A percentile compares a stretch with the other conserved stretches of the same genome.
Conservation (phyloP, 768 basidiomycete species). For the Suillus hirtellus region DNA sequence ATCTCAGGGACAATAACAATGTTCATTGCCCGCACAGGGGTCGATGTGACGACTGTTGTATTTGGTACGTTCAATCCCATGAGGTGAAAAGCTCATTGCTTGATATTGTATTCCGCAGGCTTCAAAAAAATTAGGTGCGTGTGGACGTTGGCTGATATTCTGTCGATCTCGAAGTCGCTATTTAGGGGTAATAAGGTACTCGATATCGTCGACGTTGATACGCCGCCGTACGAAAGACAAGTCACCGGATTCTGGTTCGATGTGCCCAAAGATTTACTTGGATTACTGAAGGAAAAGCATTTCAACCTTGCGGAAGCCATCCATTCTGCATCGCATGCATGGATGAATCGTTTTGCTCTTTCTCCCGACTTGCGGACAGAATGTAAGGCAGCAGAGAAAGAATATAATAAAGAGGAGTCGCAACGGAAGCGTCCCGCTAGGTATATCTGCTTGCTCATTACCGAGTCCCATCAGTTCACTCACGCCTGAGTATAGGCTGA, state of each 20-base stretch:
- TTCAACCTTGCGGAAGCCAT: constrained; percentile 78
- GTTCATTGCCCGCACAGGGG: constrained; percentile 39
- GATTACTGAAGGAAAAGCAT: constrained; percentile 51
- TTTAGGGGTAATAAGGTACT: constrained; percentile 61
- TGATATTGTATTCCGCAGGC: constrained; percentile 41
- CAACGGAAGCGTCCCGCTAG: constrained; percentile 68
- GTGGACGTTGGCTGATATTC: not conserved
- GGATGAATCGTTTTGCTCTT: constrained; percentile 75
- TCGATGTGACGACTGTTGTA: constrained; percentile 66
- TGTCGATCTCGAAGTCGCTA: constrained; percentile 7
- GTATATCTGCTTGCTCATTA: constrained; percentile 31
- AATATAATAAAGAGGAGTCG: constrained; percentile 55
- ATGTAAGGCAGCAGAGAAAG: constrained; percentile 79
- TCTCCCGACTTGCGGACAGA: constrained; percentile 75
- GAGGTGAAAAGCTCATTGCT: not conserved
- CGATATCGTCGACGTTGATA: constrained; percentile 77
- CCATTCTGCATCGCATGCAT: constrained; percentile 82
- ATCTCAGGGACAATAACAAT: not conserved
- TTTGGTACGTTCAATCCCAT: constrained; percentile 54
- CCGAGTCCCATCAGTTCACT: constrained; percentile 1
- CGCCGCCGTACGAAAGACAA: constrained; percentile 72
- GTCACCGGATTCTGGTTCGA: constrained; percentile 83
- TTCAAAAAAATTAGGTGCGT: constrained; percentile 77
- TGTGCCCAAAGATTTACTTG: constrained; percentile 54
- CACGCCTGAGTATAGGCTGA: constrained; percentile 47